Evolutionary conservation across 1,139 yeast genomes (phyloP).

Genomic region (Nematodospora anomalae): DNA sequence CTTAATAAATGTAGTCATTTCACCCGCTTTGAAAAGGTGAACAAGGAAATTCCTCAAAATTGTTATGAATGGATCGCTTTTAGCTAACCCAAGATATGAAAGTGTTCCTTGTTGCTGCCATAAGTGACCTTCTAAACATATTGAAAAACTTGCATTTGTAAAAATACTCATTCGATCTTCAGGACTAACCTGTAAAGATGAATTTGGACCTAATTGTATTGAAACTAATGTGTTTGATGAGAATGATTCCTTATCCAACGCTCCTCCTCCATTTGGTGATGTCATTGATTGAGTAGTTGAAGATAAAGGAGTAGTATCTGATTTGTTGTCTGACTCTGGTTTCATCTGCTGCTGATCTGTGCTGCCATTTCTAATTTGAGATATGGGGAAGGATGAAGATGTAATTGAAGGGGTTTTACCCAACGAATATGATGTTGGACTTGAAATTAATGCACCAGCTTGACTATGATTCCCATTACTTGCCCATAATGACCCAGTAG

Average conservation of each 20-base stretch:
- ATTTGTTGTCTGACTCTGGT: not conserved
- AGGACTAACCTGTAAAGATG: conserved; percentile 36
- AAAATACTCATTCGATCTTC: conserved; percentile 37
- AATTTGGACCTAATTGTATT: conserved; percentile 40
- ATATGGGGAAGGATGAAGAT: not conserved
- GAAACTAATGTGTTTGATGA: conserved; percentile 21
- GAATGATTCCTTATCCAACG: conserved; percentile 14
- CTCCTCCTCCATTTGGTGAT: not conserved
- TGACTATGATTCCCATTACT: not conserved
- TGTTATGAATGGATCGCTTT: conserved; percentile 43
- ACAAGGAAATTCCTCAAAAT: conserved; percentile 40
- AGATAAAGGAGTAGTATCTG: not conserved
- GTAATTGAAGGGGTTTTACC: conserved; percentile 1
- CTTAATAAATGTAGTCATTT: conserved; percentile 33
- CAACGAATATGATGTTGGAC: conserved; percentile 3
- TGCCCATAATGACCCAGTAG: conserved; percentile 2
- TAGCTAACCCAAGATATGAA: conserved; percentile 44
- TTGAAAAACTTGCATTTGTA: conserved; percentile 37
- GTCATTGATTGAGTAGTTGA: too few species aligned
- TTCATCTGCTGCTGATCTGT: not conserved
- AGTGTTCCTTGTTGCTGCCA: conserved; percentile 47
- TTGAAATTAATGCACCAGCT: conserved; percentile 2
- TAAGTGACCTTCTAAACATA: conserved; percentile 38
- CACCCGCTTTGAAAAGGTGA: conserved; percentile 36
- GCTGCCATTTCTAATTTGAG: not conserved